Evolutionary conservation across 139 green algal species (phyloP).

Genomic region (Spirogloea muscicola): DNA sequence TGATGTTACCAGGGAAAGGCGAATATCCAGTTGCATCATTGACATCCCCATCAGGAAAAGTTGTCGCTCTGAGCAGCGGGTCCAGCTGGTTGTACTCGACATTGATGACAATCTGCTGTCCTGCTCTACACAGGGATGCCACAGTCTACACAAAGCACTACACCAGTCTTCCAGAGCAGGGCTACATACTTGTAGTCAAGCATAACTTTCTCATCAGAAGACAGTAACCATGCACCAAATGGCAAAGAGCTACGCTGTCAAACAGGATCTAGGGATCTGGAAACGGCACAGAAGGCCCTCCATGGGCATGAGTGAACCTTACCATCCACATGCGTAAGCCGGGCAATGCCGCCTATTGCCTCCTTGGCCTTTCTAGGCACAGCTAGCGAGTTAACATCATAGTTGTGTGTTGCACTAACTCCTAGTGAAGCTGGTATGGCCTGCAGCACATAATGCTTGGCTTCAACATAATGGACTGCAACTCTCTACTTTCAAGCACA

Average conservation of each 20-base stretch:
- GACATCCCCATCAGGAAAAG: conserved; percentile 67
- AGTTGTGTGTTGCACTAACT: conserved; percentile 63
- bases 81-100: conserved; percentile 99
- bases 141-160: background rate
- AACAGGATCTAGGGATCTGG: too few relatives aligned
- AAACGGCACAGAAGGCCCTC: background rate
- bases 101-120: conserved; percentile 80
- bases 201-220: background rate
- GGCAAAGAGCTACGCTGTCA: too few relatives aligned
- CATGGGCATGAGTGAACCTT: background rate
- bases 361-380: conserved; percentile 91
- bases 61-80: conserved; percentile 79
- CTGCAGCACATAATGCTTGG: conserved; percentile 38
- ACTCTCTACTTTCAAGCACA: too few relatives aligned
- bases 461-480: too few relatives aligned
- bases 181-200: background rate
- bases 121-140: conserved; percentile 4
- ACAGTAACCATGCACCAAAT: background rate
- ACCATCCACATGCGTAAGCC: conserved; percentile 57
- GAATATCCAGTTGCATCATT: conserved; percentile 86
- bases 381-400: conserved; percentile 89
- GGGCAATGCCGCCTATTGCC: conserved; percentile 77
- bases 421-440: conserved; percentile 80
- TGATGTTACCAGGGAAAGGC: conserved; percentile 80
- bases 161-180: background rate